Percentiles rank a stretch among this genome's conserved stretches.
These are phyloP conservation scores for Hirsutella thompsonii DNA, from an alignment of 2,329 filamentous ascomycete species.

Conservation along the genomic window DNA sequence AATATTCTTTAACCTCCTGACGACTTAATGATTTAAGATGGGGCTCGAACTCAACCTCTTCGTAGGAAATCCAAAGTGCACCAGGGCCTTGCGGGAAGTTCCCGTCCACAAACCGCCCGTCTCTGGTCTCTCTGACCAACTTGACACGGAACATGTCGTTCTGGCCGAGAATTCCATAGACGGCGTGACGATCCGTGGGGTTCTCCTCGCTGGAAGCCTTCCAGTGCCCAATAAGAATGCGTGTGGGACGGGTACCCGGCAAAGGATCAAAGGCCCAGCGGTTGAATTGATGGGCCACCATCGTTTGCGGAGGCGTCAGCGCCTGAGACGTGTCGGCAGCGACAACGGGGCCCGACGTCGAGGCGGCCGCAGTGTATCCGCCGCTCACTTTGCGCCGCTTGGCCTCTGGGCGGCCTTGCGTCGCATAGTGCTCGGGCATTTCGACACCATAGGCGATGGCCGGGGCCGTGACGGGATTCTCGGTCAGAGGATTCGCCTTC, in stretches of 20 bases:
- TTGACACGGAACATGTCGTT: constrained; percentile 56
- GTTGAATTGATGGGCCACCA: constrained; percentile 8
- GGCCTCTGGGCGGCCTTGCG: constrained; percentile 20
- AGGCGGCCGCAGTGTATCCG: constrained; percentile 19
- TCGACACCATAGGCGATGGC: constrained; percentile 38
- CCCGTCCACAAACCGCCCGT: constrained; percentile 42
- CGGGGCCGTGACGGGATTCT: constrained; percentile 26
- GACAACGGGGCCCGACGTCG: constrained; percentile 8
- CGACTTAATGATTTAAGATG: constrained; percentile 38
- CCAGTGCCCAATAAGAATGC: constrained; percentile 49
- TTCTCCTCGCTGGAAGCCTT: constrained; percentile 34
- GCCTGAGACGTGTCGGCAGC: constrained; percentile 2
- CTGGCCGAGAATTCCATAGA: constrained; percentile 47
- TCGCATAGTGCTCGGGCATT: constrained; percentile 29
- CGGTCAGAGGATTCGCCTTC: constrained; percentile 26
- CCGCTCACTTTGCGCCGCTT: constrained; percentile 36
- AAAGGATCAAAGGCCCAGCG: constrained; percentile 25
- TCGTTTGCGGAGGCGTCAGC: constrained; percentile 9
- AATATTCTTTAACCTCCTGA: constrained; percentile 50
- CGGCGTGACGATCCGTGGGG: constrained; percentile 42
- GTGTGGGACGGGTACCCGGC: constrained; percentile 39
- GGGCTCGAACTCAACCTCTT: constrained; percentile 45
- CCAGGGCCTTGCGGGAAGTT: constrained; percentile 49
- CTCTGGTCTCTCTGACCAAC: constrained; percentile 44
- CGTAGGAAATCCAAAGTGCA: constrained; percentile 49